phyloP scores from a whole-genome alignment of 2,329 filamentous ascomycete genomes.

The Claviceps sp. region DNA sequence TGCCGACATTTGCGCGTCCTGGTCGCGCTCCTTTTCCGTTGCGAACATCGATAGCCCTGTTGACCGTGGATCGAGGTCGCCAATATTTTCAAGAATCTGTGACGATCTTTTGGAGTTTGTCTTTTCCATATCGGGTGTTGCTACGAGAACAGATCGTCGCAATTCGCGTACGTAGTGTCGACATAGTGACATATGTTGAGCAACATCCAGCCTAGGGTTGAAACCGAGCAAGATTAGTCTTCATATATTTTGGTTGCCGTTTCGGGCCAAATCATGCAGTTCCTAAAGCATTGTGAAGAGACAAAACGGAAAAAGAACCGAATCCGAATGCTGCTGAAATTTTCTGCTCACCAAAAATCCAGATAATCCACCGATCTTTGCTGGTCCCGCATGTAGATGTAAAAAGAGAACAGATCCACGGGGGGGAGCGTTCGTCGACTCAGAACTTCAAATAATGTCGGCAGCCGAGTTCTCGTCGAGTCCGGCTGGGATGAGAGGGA shows the following conservation, averaged over 20 bases:
- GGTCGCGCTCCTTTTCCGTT: constrained; percentile 59
- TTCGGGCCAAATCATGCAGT: not conserved
- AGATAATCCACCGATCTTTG: constrained; percentile 96
- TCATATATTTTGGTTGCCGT: no score
- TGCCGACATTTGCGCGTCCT: constrained; percentile 82
- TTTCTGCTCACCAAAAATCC: constrained; percentile 73
- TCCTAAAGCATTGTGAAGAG: no score
- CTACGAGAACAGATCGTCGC: constrained; percentile 80
- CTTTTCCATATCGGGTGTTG: constrained; percentile 82
- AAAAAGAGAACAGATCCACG: constrained; percentile 96
- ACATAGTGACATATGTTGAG: constrained; percentile 95
- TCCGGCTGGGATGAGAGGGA: constrained; percentile 32
- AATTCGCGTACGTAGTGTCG: constrained; percentile 95
- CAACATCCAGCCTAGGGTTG: constrained; percentile 81
- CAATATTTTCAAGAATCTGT: constrained; percentile 57
- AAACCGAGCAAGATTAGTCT: not conserved
- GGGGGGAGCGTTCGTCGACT: constrained; percentile 88
- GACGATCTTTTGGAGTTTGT: constrained; percentile 74
- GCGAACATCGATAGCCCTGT: constrained; percentile 49
- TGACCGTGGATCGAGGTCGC: constrained; percentile 48
- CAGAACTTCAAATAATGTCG: constrained; percentile 89
- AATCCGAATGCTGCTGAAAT: not conserved
- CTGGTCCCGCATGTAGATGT: constrained; percentile 99
- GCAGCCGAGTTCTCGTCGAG: constrained; percentile 65
- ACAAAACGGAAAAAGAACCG: not conserved